Evolutionary conservation across 73 alveolate species (phyloP).

Genomic region (Tetrahymena borealis): DNA sequence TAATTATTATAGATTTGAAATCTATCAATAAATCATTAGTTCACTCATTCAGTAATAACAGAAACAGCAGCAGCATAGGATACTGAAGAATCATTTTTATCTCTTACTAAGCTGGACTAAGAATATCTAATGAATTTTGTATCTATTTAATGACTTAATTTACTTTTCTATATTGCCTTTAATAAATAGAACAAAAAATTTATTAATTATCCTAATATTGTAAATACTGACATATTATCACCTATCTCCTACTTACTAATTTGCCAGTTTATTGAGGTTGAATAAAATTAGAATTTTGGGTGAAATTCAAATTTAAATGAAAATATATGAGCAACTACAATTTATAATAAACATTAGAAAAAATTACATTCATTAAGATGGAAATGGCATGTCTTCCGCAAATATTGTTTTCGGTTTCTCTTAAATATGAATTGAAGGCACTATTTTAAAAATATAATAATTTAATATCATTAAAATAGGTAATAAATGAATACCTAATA

Average conservation of each 20-base stretch:
- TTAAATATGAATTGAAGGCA: slow-evolving; percentile 14
- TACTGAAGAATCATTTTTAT: slow-evolving; percentile 39
- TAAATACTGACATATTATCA: no score
- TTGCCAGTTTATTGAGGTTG: no score
- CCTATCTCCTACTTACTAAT: no score
- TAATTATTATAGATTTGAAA: no score
- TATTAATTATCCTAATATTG: neutral
- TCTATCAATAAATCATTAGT: no score
- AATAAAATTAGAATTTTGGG: no score
- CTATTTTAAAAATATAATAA: neutral
- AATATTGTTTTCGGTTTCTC: slow-evolving; percentile 31
- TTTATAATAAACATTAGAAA: no score
- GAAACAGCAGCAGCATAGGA: slow-evolving; percentile 40
- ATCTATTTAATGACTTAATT: slow-evolving; percentile 18
- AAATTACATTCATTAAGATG: slow-evolving; percentile 11
- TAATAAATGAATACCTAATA: neutral
- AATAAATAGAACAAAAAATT: neutral
- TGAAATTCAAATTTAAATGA: no score
- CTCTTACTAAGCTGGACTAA: slow-evolving; percentile 35
- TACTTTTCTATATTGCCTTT: neutral
- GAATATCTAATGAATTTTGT: slow-evolving; percentile 41
- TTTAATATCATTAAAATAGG: neutral
- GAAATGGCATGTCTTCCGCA: slow-evolving; percentile 38
- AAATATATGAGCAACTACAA: no score
- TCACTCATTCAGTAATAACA: slow-evolving; percentile 9